Conservation (phyloP, 73 alveolate species). For the Blepharisma stoltei region DNA sequence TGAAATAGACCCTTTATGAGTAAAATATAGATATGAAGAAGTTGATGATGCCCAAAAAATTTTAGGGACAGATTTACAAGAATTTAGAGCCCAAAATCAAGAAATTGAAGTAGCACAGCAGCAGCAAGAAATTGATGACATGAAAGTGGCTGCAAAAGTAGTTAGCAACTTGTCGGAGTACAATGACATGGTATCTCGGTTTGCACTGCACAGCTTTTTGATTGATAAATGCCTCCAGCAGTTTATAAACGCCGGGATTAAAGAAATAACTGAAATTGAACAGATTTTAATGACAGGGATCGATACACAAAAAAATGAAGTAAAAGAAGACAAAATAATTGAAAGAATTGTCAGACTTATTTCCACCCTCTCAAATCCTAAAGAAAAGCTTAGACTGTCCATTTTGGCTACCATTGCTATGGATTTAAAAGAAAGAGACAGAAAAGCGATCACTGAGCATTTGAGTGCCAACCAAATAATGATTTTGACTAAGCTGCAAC, state of each 20-base stretch:
- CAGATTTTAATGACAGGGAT: conserved; percentile 15
- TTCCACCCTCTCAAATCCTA: background rate
- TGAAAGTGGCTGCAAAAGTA: conserved; percentile 2
- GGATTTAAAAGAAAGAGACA: background rate
- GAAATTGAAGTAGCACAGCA: conserved; percentile 7
- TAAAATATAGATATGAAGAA: conserved; percentile 15
- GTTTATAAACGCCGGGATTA: background rate
- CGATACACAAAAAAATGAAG: background rate
- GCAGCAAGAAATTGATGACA: background rate
- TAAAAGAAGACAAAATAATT: conserved; percentile 1
- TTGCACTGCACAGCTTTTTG: conserved; percentile 20
- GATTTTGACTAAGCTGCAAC: conserved; percentile 1
- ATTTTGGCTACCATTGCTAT: background rate
- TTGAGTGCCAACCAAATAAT: background rate
- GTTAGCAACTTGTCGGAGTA: background rate
- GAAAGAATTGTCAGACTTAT: background rate
- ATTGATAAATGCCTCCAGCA: background rate
- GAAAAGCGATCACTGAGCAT: conserved; percentile 7
- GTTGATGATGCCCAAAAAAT: conserved; percentile 24
- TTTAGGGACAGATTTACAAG: background rate
- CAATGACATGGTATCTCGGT: background rate
- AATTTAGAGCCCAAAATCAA: background rate
- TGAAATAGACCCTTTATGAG: conserved; percentile 18
- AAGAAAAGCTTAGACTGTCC: conserved; percentile 19
- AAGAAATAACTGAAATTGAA: background rate